Evolutionary conservation across 2,329 filamentous ascomycete genomes (phyloP).

Genomic region (Xylaria polymorpha): DNA sequence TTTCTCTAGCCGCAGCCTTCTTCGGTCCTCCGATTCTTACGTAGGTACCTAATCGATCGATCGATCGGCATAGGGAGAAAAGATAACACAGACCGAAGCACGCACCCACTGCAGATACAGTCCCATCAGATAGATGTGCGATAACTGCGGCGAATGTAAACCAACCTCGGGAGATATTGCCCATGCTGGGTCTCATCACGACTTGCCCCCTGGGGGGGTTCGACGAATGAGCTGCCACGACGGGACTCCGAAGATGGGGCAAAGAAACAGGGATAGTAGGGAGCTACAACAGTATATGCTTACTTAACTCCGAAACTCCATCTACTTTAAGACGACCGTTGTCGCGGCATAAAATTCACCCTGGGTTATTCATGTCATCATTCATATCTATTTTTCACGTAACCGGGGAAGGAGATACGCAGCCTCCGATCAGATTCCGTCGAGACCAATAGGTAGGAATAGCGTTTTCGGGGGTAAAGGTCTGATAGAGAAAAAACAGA

Average conservation of each 20-base stretch:
- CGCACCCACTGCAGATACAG: background rate
- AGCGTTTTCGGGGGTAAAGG: background rate
- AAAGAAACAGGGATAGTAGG: background rate
- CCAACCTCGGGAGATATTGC: conserved; percentile 3
- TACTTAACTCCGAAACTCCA: conserved; percentile 15
- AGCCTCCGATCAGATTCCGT: background rate
- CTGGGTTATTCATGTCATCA: conserved; percentile 13
- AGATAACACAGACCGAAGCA: background rate
- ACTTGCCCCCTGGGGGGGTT: background rate
- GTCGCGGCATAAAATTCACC: conserved; percentile 9
- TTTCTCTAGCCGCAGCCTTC: background rate
- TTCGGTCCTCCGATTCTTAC: background rate
- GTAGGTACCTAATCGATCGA: background rate
- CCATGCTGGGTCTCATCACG: background rate
- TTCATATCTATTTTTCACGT: background rate
- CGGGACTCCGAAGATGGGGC: background rate
- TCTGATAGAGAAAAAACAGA: background rate
- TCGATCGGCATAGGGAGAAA: background rate
- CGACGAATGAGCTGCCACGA: background rate
- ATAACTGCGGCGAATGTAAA: background rate
- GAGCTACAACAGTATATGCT: background rate
- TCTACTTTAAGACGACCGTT: background rate
- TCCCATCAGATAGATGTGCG: background rate
- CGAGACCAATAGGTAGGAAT: background rate
- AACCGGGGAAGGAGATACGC: background rate